These are phyloP conservation scores for Ramaria sp. DNA, from an alignment of 768 basidiomycete genomes.

Conservation along the genomic window DNA sequence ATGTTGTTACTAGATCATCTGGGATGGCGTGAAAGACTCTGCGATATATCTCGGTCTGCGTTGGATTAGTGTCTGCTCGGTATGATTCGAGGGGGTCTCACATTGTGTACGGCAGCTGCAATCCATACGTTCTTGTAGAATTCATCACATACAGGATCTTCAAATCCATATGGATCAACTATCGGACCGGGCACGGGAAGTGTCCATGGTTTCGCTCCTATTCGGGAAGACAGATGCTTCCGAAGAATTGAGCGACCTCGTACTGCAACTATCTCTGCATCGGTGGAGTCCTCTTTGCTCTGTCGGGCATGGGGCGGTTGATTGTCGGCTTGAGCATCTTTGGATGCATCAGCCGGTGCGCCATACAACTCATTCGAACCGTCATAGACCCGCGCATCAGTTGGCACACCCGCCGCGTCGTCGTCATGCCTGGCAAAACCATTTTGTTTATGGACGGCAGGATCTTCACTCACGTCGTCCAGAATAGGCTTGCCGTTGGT, in stretches of 20 bases:
- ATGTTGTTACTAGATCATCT: slow-evolving; percentile 86
- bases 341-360: slow-evolving; percentile 43
- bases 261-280: slow-evolving; percentile 40
- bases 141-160: slow-evolving; percentile 75
- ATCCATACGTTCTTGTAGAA: slow-evolving; percentile 93
- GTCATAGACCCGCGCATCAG: slow-evolving; percentile 29
- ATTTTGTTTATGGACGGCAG: slow-evolving; percentile 9
- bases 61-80: slow-evolving; percentile 1
- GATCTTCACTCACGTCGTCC: slow-evolving; percentile 21
- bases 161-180: slow-evolving; percentile 69
- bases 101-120: slow-evolving; percentile 80
- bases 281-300: slow-evolving; percentile 32
- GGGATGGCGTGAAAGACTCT: slow-evolving; percentile 92
- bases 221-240: slow-evolving; percentile 43
- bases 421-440: slow-evolving; percentile 14
- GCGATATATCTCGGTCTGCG: slow-evolving; percentile 87
- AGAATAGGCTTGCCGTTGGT: slow-evolving; percentile 17
- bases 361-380: slow-evolving; percentile 34
- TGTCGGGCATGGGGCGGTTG: slow-evolving; percentile 37
- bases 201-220: slow-evolving; percentile 45
- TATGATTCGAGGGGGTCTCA: slow-evolving; percentile 25
- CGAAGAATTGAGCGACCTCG: slow-evolving; percentile 40
- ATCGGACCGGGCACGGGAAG: slow-evolving; percentile 58
- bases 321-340: slow-evolving; percentile 30
- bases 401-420: slow-evolving; percentile 8